Base-by-base conservation (phyloP, 768 basidiomycete genomes). In the Calocybe indica region DNA sequence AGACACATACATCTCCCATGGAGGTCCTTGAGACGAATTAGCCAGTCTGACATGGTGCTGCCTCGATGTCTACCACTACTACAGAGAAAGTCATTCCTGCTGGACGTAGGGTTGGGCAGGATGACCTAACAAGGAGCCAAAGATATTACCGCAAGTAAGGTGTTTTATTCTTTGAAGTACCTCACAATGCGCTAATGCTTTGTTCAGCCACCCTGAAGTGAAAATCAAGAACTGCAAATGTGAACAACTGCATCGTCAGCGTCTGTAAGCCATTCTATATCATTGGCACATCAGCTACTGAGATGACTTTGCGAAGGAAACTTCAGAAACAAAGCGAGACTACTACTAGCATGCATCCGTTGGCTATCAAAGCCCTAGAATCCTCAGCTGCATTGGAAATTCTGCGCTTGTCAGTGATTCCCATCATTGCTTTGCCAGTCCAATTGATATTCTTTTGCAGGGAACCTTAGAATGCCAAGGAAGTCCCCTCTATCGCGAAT, bases 101-200 rank as follows among this genome's bases (percentile, higher is more conserved):
- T n/a, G n/a, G n/a, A n/a, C n/a, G n/a, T n/a, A n/a, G n/a, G n/a
- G 43, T 39, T 37, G 38, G 39, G 3, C 6, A 28, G 32, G 46
- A 47, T 39, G 46, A 39, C 35, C 38, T 47, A 5, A 47, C 37
- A 12, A n/a, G 15, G 6, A 6, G 30, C 11, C 46, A 47, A 39
- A 5, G 46, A n/a, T 47, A 47, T 32, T 47, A 47, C 15, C 28
- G 39, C 31, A 28, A 34, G 46, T 47, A 40, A 37, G n/a, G 11
- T 14, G 32, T 30, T 33, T 33, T 13, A 39, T 40, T 29, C 7
- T 3, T 38, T 29, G 31, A 10, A 12, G 40, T 22, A 47, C 39
- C n/a, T 38, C 3, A 14, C 38, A 39, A 4, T 14, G 13, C 32
- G 31, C 41, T 22, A 43, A 2, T 28, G 30, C 14, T n/a, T n/a